Base-by-base conservation (phyloP, 2,329 filamentous ascomycete species). In the Chaetomium sp. region DNA sequence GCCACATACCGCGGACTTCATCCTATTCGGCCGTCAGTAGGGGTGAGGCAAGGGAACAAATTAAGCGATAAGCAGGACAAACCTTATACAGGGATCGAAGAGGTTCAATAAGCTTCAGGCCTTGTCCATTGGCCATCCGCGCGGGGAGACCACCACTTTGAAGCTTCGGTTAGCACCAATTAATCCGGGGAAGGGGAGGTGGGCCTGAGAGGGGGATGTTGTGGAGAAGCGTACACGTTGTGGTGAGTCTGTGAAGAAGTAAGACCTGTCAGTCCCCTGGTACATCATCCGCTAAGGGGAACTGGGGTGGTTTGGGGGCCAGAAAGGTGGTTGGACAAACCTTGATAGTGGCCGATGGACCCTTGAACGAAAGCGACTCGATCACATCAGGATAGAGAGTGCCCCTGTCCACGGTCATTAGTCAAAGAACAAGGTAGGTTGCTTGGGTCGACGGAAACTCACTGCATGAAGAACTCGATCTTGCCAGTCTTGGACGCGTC, bases 381-480 rank as follows among this genome's bases (percentile, higher is more conserved):
- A 82, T 79, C 51, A 68, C 66, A 68, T 88, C 87, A 1, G 85
- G 87, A 71, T 90, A 92, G 32, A 94, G 77, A 2, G 61, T 65
- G 37, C 62, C 61, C 51, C 53, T 59, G 50, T 42, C 9, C 7
- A 41, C 19, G 44, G 5, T 57, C 12, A 7, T 89, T 94, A 14
- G 91, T 90, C 36, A 41, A 42, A 40, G n/a, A 14, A 11, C 6
- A 12, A 5, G 9, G 35, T 4, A n/a, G 2, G 12, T 3, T 11
- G 14, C 6, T 44, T 6, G 14, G 37, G 9, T 27, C 19, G 19
- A 27, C 19, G 19, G 19, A 38, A 48, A 49, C 58, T 38, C 45
- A 54, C 72, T 96, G 91, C 8, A 96, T 78, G 67, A 96, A 88
- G 79, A 83, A 96, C 65, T 89, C 82, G 41, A 96, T 87, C 65